Evolutionary conservation across 2,329 filamentous ascomycete genomes (phyloP).

Genomic region (Colletotrichum sp.): DNA sequence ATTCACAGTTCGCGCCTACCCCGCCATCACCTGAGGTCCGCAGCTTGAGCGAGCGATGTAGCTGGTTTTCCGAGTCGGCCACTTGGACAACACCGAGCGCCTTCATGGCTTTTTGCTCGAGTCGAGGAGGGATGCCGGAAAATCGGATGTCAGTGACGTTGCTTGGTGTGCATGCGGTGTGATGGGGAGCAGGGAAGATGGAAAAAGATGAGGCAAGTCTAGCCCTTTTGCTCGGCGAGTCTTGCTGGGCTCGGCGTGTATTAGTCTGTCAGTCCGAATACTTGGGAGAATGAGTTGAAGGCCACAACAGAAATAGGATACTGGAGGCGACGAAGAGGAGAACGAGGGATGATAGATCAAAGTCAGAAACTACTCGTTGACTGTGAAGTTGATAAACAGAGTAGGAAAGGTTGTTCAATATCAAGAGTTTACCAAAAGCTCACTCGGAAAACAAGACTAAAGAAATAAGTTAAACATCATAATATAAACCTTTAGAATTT

Average conservation of each 20-base stretch:
- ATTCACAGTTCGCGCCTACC: constrained; percentile 14
- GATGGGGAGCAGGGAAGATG: neutral
- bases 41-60: neutral
- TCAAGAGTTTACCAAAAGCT: neutral
- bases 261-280: neutral
- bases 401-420: neutral
- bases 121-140: neutral
- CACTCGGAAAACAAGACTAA: neutral
- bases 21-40: constrained; percentile 9
- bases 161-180: neutral
- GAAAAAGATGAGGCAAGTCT: neutral
- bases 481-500: neutral
- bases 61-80: neutral
- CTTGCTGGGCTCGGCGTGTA: neutral
- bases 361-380: neutral
- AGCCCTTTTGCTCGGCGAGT: neutral
- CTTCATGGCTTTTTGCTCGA: neutral
- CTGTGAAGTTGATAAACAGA: neutral
- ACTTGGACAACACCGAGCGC: neutral
- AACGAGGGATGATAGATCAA: neutral
- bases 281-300: neutral
- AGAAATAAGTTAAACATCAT: neutral
- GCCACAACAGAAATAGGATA: neutral
- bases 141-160: neutral
- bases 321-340: neutral